Conservation (phyloP, 2,329 filamentous ascomycete genomes). For the Aciculosporium take region DNA sequence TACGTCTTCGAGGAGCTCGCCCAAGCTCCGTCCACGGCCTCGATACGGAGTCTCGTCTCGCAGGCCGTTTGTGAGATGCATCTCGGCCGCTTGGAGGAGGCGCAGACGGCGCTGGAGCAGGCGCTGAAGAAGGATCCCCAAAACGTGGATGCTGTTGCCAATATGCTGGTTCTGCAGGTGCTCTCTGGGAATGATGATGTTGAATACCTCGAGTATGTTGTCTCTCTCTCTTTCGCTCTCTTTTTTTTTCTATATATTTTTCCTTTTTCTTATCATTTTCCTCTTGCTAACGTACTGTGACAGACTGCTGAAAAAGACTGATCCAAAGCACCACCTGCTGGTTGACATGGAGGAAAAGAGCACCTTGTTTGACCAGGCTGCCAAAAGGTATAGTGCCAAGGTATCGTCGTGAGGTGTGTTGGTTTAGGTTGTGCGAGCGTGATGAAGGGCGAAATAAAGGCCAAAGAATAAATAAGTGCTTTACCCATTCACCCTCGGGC, state of each 20-base stretch:
- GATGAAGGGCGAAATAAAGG: slow-evolving; percentile 13
- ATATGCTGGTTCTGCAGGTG: slow-evolving; percentile 64
- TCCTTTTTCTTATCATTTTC: not conserved
- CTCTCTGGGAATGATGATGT: slow-evolving; percentile 57
- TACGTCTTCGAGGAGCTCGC: slow-evolving; percentile 97
- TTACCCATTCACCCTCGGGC: too few relatives aligned
- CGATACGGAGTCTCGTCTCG: slow-evolving; percentile 60
- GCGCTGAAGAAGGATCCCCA: slow-evolving; percentile 60
- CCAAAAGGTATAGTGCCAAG: slow-evolving; percentile 75
- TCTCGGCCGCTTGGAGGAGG: slow-evolving; percentile 75
- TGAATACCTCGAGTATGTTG: slow-evolving; percentile 48
- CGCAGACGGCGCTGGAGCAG: slow-evolving; percentile 71
- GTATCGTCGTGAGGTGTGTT: slow-evolving; percentile 36
- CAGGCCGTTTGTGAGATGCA: slow-evolving; percentile 89
- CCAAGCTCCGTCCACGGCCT: slow-evolving; percentile 68
- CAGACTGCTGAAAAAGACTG: slow-evolving; percentile 41
- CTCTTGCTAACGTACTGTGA: slow-evolving; percentile 8
- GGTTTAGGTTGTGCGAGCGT: slow-evolving; percentile 13
- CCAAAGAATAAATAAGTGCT: not conserved
- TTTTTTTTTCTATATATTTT: too few relatives aligned
- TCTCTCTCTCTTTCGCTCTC: too few relatives aligned
- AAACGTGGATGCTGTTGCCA: slow-evolving; percentile 65
- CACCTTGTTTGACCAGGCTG: slow-evolving; percentile 73
- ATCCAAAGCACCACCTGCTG: slow-evolving; percentile 57
- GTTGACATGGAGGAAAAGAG: slow-evolving; percentile 72